phyloP scores from a whole-genome alignment of 164 flowering plant genomes.

The Vitis rupestris region DNA sequence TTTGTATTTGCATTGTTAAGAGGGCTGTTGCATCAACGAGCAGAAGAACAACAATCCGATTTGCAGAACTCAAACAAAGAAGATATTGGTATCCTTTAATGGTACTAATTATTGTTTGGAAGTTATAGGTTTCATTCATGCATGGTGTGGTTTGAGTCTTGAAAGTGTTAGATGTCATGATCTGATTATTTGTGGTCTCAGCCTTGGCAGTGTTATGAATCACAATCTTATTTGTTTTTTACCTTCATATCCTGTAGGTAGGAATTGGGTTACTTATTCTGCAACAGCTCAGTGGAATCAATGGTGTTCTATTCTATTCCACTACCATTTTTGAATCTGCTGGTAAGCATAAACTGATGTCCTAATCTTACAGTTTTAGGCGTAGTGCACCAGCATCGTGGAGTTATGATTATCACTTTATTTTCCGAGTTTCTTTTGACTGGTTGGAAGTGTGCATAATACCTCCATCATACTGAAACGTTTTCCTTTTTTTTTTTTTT shows the following conservation, averaged over 20 bases:
- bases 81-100: slow-evolving; percentile 68
- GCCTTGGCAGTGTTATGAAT: too few species aligned
- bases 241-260: slow-evolving; percentile 44
- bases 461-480: too few species aligned
- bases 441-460: too few species aligned
- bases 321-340: slow-evolving; percentile 76
- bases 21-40: slow-evolving; percentile 59
- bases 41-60: slow-evolving; percentile 53
- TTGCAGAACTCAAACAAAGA: slow-evolving; percentile 55
- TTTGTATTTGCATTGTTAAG: slow-evolving; percentile 26
- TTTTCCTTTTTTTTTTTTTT: too few species aligned
- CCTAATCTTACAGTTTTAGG: not conserved
- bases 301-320: slow-evolving; percentile 89
- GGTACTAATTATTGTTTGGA: slow-evolving; percentile 29
- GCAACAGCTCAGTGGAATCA: slow-evolving; percentile 87
- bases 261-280: slow-evolving; percentile 82
- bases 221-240: not conserved
- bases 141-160: not conserved
- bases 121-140: not conserved
- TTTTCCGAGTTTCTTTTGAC: too few species aligned
- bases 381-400: too few species aligned
- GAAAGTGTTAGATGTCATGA: not conserved
- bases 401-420: too few species aligned
- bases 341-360: slow-evolving; percentile 39
- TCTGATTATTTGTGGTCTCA: not conserved